Evolutionary conservation across 495 filamentous ascomycete species (phyloP).

Genomic region (Bryoglossum gracile): DNA sequence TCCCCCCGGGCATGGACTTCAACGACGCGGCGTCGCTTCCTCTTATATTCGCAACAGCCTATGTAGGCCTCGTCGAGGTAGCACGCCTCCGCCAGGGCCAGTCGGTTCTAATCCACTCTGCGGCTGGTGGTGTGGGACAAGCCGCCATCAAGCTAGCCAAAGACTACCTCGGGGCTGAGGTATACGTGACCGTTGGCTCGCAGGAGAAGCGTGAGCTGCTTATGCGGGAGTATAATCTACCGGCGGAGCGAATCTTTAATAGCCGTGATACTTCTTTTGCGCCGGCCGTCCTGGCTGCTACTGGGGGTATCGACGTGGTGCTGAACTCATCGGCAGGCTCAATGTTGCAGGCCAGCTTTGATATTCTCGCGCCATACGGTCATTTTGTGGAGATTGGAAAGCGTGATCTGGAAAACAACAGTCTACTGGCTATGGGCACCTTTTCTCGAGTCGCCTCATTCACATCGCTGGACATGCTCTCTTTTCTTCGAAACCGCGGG

Average conservation of each 20-base stretch:
- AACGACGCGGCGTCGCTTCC: constrained; percentile 35
- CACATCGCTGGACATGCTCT: background rate
- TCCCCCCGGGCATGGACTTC: constrained; percentile 31
- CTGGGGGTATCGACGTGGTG: constrained; percentile 48
- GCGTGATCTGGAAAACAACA: constrained; percentile 25
- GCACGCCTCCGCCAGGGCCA: constrained; percentile 58
- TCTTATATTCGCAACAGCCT: constrained; percentile 49
- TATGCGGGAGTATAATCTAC: constrained; percentile 44
- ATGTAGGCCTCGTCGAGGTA: constrained; percentile 44
- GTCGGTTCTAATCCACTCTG: constrained; percentile 84
- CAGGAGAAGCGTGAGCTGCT: constrained; percentile 47
- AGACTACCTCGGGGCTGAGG: constrained; percentile 62
- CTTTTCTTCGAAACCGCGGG: background rate
- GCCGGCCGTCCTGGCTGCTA: constrained; percentile 29
- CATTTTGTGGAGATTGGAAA: constrained; percentile 42
- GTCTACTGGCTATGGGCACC: constrained; percentile 31
- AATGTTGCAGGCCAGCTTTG: constrained; percentile 35
- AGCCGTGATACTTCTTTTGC: constrained; percentile 24
- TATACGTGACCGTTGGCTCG: constrained; percentile 42
- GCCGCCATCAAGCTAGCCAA: constrained; percentile 69
- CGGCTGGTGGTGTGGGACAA: constrained; percentile 79
- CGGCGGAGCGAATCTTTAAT: constrained; percentile 42
- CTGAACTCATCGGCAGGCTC: constrained; percentile 45
- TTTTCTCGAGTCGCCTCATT: constrained; percentile 23
- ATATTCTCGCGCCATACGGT: constrained; percentile 42